These are phyloP conservation scores for Suillus occidentalis DNA, from an alignment of 768 basidiomycete genomes.

Conservation along the genomic window DNA sequence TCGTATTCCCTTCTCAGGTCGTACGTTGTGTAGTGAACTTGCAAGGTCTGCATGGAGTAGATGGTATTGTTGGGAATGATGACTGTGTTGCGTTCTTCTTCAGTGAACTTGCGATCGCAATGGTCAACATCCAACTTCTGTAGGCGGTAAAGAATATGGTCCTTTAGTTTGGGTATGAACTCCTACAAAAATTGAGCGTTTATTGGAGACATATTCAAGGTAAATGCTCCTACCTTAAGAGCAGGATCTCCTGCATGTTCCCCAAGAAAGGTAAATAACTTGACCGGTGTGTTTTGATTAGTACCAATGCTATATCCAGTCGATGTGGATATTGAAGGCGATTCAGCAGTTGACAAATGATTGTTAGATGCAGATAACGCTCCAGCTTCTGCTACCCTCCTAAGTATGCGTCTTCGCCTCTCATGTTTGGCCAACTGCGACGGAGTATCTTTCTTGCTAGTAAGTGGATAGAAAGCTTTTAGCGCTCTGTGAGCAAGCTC, in stretches of 20 bases:
- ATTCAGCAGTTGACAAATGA: fast-evolving
- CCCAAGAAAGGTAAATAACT: too few species aligned
- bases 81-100: not conserved
- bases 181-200: not conserved
- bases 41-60: conserved; percentile 20
- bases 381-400: not conserved
- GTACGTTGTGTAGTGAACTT: conserved; percentile 32
- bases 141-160: not conserved
- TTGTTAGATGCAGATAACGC: not conserved
- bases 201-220: too few species aligned
- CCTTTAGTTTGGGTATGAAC: not conserved
- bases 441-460: not conserved
- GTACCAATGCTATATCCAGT: too few species aligned
- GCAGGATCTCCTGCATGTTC: not conserved
- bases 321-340: not conserved
- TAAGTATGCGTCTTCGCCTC: fast-evolving
- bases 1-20: conserved; percentile 14
- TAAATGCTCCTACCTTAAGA: conserved; percentile 6
- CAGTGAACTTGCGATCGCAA: not conserved
- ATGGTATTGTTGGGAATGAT: conserved; percentile 19
- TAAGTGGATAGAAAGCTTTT: conserved; percentile 35
- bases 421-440: not conserved
- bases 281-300: too few species aligned
- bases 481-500: conserved; percentile 23
- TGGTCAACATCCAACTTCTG: not conserved